Conservation (phyloP, 2,329 filamentous ascomycete species). For the Phaeosphaeriaceae sp. region DNA sequence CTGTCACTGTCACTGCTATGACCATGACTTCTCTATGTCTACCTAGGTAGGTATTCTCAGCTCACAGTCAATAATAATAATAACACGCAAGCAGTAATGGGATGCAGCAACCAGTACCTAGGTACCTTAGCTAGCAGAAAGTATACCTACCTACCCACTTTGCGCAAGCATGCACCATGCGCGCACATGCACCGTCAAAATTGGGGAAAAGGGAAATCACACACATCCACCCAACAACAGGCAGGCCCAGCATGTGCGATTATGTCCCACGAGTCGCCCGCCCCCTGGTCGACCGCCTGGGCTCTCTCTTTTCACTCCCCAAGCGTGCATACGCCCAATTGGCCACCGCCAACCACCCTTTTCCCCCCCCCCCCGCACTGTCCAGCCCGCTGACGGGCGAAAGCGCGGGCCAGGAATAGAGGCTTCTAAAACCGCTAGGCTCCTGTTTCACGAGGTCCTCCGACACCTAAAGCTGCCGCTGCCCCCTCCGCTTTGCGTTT, state of each 20-base stretch:
- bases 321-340: slow-evolving; percentile 23
- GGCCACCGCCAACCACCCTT: slow-evolving; percentile 13
- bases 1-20: too few species aligned
- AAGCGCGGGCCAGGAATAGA: slow-evolving; percentile 40
- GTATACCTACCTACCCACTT: too few species aligned
- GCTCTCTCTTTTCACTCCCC: slow-evolving; percentile 7
- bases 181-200: slow-evolving; percentile 1
- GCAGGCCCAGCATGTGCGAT: slow-evolving; percentile 15
- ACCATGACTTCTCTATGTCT: too few species aligned
- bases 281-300: slow-evolving; percentile 17
- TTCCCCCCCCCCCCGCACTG: slow-evolving; percentile 28
- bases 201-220: neutral
- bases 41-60: too few species aligned
- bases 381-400: slow-evolving; percentile 33
- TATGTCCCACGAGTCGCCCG: slow-evolving; percentile 29
- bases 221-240: slow-evolving; percentile 9
- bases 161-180: slow-evolving; percentile 7
- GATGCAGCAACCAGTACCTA: too few species aligned
- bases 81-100: too few species aligned
- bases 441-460: slow-evolving; percentile 49
- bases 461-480: slow-evolving; percentile 49
- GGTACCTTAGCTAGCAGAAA: too few species aligned
- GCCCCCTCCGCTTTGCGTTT: slow-evolving; percentile 49
- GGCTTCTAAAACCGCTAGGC: slow-evolving; percentile 45
- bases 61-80: too few species aligned